Base-by-base conservation (phyloP, 805 yeast genomes). In the Metschnikowia koreensis region DNA sequence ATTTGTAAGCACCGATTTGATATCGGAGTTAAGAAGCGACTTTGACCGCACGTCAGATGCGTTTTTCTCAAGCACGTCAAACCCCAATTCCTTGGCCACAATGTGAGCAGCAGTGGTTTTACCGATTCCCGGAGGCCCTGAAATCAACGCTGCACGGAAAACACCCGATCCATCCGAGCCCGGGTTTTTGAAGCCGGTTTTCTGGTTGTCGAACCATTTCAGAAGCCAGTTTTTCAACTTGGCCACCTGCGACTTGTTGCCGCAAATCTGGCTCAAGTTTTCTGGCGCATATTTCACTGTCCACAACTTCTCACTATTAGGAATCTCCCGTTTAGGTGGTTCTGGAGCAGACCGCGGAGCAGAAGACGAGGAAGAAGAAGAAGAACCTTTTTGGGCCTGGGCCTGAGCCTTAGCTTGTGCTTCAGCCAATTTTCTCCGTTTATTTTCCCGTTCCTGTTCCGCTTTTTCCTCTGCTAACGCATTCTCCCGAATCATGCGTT, bases 41-140 rank as follows among this genome's bases (percentile, higher is more conserved):
- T 93, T 92, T 11, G 96, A 87, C 60, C 99, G 76, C 8, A 93
- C 94, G 62, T 96, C 99, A 16, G 92, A 83, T 0, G 96, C 96
- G 66, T 87, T 87, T 64, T 83, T 85, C 66, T 87, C 96, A 61
- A 87, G 73, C 6, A 87, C 71, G 64, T 87, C 94, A 62, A 76
- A 87, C 1, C 93, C 93, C 39, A 86, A 66, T 15, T 81, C 77
- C 52, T 82, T 75, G 2, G 93, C 91, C 43, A 87, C 79, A 22
- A 87, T 66, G 66, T 87, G 92, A 0, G 96, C 93, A 7, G 92
- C 86, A 3, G 89, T 85, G 6, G 96, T 87, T 60, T 87, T 87
- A 26, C 96, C 96, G 46, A 86, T 85, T 36, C 96, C 96, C 0
- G 96, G 96, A 6, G 96, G 93, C 0, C 96, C 96, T 68, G 87